These are phyloP conservation scores for Thelonectria olida DNA, from an alignment of 2,329 filamentous ascomycete genomes.

Conservation along the genomic window DNA sequence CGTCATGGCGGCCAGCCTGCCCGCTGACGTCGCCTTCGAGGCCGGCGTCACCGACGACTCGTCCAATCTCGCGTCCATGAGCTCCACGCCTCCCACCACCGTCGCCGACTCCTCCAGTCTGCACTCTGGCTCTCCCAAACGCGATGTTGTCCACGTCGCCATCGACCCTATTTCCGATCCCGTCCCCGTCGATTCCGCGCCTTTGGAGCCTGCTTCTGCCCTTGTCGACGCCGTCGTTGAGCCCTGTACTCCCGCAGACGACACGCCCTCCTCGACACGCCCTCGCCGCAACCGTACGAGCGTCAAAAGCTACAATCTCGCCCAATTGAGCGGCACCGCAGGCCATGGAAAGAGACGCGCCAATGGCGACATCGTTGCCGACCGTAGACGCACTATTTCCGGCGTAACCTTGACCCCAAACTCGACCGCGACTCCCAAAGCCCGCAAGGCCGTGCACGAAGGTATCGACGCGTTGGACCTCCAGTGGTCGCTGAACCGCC, in stretches of 20 bases:
- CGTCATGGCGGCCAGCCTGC: slow-evolving; percentile 44
- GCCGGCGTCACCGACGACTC: slow-evolving; percentile 47
- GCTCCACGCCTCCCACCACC: slow-evolving; percentile 74
- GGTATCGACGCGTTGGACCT: slow-evolving; percentile 59
- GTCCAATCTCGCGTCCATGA: slow-evolving; percentile 63
- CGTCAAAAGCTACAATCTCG: slow-evolving; percentile 73
- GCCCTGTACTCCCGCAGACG: slow-evolving; percentile 32
- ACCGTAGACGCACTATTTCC: slow-evolving; percentile 57
- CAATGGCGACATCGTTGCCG: slow-evolving; percentile 58
- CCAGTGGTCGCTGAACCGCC: slow-evolving; percentile 53
- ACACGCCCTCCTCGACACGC: slow-evolving; percentile 47
- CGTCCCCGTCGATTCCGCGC: slow-evolving; percentile 18
- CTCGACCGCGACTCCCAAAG: slow-evolving; percentile 25
- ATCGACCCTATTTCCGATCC: slow-evolving; percentile 17
- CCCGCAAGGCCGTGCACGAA: slow-evolving; percentile 40
- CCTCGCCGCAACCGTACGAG: slow-evolving; percentile 64
- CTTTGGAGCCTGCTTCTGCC: slow-evolving; percentile 18
- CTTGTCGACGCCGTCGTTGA: slow-evolving; percentile 21
- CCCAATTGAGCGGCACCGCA: slow-evolving; percentile 69
- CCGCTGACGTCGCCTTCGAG: slow-evolving; percentile 46
- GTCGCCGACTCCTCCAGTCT: slow-evolving; percentile 70
- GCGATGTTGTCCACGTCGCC: slow-evolving; percentile 48
- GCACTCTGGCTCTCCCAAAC: slow-evolving; percentile 54
- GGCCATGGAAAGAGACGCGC: slow-evolving; percentile 66
- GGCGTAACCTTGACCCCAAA: slow-evolving; percentile 47